These are phyloP conservation scores for Ustilago lituana DNA, from an alignment of 1,284 basidiomycete genomes.

Conservation along the genomic window DNA sequence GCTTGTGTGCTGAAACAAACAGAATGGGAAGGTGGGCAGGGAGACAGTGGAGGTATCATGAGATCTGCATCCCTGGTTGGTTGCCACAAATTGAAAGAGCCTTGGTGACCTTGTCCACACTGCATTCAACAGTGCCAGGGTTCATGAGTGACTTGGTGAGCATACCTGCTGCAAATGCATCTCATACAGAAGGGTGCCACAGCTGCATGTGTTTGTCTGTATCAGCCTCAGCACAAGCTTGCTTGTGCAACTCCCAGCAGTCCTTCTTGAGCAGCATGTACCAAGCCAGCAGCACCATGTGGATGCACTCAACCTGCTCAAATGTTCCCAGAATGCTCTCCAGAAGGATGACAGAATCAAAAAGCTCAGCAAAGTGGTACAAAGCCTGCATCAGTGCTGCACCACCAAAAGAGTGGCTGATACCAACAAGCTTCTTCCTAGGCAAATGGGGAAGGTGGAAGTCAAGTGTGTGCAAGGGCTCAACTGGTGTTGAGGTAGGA, in stretches of 20 bases:
- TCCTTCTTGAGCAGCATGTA: conserved; percentile 46
- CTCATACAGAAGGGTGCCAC: conserved; percentile 37
- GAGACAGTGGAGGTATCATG: conserved; percentile 40
- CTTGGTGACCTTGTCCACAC: conserved; percentile 42
- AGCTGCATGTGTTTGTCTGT: conserved; percentile 37
- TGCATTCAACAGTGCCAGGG: conserved; percentile 39
- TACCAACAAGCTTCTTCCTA: conserved; percentile 39
- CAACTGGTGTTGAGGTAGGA: conserved; percentile 29
- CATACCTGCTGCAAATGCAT: conserved; percentile 41
- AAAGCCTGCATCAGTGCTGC: conserved; percentile 33
- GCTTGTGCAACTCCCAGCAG: conserved; percentile 30
- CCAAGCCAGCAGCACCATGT: conserved; percentile 40
- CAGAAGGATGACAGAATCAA: conserved; percentile 37
- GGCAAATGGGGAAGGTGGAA: conserved; percentile 45
- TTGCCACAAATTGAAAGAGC: conserved; percentile 39
- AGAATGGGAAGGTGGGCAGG: conserved; percentile 32
- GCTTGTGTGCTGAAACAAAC: conserved; percentile 44
- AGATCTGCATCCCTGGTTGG: conserved; percentile 39
- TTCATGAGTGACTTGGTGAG: conserved; percentile 27
- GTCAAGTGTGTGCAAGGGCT: conserved; percentile 35
- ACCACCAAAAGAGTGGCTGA: conserved; percentile 47
- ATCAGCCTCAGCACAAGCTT: conserved; percentile 33
- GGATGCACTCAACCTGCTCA: conserved; percentile 27
- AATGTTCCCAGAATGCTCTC: conserved; percentile 35
- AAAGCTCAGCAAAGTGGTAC: conserved; percentile 39